Base-by-base conservation (phyloP, 768 basidiomycete species). In the Gloeophyllum trabeum region DNA sequence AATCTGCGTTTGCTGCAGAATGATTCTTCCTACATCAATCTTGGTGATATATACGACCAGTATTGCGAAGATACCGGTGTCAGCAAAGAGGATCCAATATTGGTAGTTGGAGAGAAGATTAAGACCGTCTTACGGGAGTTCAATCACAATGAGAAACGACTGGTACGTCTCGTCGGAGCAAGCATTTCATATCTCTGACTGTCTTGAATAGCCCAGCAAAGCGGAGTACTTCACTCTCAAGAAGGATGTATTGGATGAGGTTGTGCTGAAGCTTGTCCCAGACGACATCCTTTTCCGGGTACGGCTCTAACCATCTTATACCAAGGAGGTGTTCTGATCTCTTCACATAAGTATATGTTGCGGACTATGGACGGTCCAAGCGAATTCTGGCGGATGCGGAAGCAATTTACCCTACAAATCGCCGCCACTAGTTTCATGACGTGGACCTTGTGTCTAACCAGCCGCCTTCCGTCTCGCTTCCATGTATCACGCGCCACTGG, bases 381-480 rank as follows among this genome's bases (percentile, higher is more conserved):
- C 43, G 88, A 92, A 51, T 70, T 98, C 3, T 99, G 94, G 94
- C 74, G 87, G 46, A 91, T 98, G 79, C 79, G 96, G 46, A 98
- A 96, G 64, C 93, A 97, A 61, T 96, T 98, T 60, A 82, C 93
- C 6, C 59, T 84, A 30, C 93, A 98, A 55, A 67, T 91, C 26
- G 90, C 96, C 4, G 74, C 86, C 1, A 78, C 76, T 34, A 83
- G 87, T 52, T 98, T 97, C 70, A 81, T 94, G 76, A 92, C 91
- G 13, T 94, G 84, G 55, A 67, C 86, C 22, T 75, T 96, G 51
- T 84, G 76, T 50, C 69, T 97, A 24, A 82, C 83, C 21, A 86
- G 84, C 54, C 79, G 94, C 35, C 70, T 76, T 5, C 94, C 94
- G 0, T 66, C 73, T 7, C 79, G 92, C 16, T 92, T 94, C 70